Percentiles rank a stretch among this genome's conserved stretches.
These are phyloP conservation scores for Fusarium caatingaense DNA, from an alignment of 2,329 filamentous ascomycete species.

Conservation along the genomic window DNA sequence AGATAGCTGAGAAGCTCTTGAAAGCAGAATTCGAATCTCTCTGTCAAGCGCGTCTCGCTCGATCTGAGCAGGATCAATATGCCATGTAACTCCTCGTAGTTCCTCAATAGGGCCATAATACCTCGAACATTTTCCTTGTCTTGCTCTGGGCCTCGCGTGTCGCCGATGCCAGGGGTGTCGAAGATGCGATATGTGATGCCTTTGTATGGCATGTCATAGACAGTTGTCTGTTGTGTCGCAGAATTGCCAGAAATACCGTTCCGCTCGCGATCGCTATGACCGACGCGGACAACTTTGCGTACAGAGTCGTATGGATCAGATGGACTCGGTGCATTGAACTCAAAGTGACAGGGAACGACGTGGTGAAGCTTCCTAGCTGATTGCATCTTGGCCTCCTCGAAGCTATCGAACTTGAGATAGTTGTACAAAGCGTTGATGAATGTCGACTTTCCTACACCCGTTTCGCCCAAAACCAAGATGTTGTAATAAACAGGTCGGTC, in stretches of 20 bases:
- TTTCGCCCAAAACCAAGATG: constrained; percentile 60
- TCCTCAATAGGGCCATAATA: constrained; percentile 11
- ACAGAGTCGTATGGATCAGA: background rate
- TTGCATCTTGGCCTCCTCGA: constrained; percentile 51
- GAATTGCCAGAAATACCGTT: constrained; percentile 25
- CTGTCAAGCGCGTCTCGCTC: constrained; percentile 8
- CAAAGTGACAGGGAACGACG: constrained; percentile 35
- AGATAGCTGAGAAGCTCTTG: constrained; percentile 18
- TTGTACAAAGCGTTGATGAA: constrained; percentile 63
- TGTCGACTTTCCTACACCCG: constrained; percentile 61
- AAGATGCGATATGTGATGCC: constrained; percentile 9
- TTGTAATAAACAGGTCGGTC: constrained; percentile 49
- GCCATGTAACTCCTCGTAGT: constrained; percentile 28
- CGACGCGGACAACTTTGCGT: background rate
- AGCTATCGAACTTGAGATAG: constrained; percentile 53
- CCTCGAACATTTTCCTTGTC: constrained; percentile 29
- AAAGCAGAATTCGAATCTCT: constrained; percentile 28
- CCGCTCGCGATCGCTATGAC: constrained; percentile 15
- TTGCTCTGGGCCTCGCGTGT: constrained; percentile 20
- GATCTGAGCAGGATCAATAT: constrained; percentile 31
- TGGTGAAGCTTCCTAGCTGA: background rate
- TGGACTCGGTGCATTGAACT: background rate
- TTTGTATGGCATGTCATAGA: constrained; percentile 5
- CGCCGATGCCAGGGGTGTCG: constrained; percentile 30
- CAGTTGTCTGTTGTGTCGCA: constrained; percentile 14